Evolutionary conservation across 345 rosid genomes (phyloP), one percentile per base, ranked within the genome.

Genomic region (Eutrema yunnanense): DNA sequence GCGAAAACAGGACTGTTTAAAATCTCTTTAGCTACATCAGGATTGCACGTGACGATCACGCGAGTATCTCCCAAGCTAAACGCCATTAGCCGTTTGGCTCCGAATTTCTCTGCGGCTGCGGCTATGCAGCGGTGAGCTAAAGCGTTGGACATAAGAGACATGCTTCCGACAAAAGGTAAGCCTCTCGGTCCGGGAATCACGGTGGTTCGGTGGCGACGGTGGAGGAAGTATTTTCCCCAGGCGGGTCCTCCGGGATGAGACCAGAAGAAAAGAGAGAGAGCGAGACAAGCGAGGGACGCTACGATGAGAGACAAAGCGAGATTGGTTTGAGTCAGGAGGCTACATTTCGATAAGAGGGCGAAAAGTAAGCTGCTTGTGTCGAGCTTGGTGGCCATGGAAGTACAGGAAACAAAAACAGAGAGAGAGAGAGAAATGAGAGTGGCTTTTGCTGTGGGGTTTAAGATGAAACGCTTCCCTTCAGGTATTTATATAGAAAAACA

Each of bases 111-210:
- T 0, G 96, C 93, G 0, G 87, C 80, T 0, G 81, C 81, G 1
- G 90, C 86, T 58, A 90, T 85, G 61, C 73, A 63, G 48, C 69
- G 96, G 71, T 90, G 93, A 44, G 96, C 85, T 1, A 87, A 73
- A 58, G 81, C 8, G 73, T 66, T 77, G 48, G 79, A 71, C 93
- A 87, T 90, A 32, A 90, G 85, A 56, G 55, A 72, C 86, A 90
- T 86, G 82, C 85, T 85, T 10, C 96, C 96, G 51, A 86, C 8
- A 2, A 90, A 38, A 40, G 96, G 96, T 40, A 85, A 74, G 13
- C 96, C 96, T 73, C 80, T 77, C 1, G 96, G 91, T 62, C 96
- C 96, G 0, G 93, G 96, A 60, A 90, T 87, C 19, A 71, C 70
- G 63, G 74, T 64, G 47, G 60, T 54, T 47, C 0, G 19, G 9